These are phyloP conservation scores for Cadophora malorum DNA, from an alignment of 2,329 filamentous ascomycete species.

Conservation along the genomic window DNA sequence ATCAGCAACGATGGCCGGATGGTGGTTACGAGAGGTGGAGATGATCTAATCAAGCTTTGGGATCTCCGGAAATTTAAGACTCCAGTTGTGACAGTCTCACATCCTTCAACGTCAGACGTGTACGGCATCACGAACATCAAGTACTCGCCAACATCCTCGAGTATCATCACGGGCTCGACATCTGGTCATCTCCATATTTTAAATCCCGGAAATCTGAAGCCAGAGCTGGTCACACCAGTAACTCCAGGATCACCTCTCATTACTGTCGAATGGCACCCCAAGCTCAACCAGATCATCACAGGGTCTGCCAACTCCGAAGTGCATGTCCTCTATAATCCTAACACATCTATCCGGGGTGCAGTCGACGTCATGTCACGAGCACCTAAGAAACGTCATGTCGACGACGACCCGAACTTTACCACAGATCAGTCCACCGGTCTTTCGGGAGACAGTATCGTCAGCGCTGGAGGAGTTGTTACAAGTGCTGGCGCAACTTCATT, in stretches of 20 bases:
- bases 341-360: slow-evolving; percentile 80
- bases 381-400: slow-evolving; percentile 92
- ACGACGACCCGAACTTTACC: slow-evolving; percentile 87
- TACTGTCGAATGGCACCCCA: slow-evolving; percentile 88
- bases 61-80: slow-evolving; percentile 95
- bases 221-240: slow-evolving; percentile 87
- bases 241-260: slow-evolving; percentile 85
- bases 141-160: slow-evolving; percentile 84
- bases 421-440: slow-evolving; percentile 83
- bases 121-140: slow-evolving; percentile 86
- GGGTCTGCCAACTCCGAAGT: slow-evolving; percentile 91
- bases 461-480: slow-evolving; percentile 67
- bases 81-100: slow-evolving; percentile 79
- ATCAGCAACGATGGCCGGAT: slow-evolving; percentile 90
- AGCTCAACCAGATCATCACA: slow-evolving; percentile 94
- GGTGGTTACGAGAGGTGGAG: slow-evolving; percentile 88
- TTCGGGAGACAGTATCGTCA: slow-evolving; percentile 81
- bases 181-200: slow-evolving; percentile 89
- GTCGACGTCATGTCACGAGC: slow-evolving; percentile 90
- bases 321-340: slow-evolving; percentile 88
- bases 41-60: slow-evolving; percentile 95
- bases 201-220: slow-evolving; percentile 86
- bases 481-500: slow-evolving; percentile 53
- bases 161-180: slow-evolving; percentile 87
- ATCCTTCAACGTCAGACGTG: slow-evolving; percentile 82